Base-by-base conservation (phyloP, 1,284 basidiomycete genomes). In the Naganishia cerealis region DNA sequence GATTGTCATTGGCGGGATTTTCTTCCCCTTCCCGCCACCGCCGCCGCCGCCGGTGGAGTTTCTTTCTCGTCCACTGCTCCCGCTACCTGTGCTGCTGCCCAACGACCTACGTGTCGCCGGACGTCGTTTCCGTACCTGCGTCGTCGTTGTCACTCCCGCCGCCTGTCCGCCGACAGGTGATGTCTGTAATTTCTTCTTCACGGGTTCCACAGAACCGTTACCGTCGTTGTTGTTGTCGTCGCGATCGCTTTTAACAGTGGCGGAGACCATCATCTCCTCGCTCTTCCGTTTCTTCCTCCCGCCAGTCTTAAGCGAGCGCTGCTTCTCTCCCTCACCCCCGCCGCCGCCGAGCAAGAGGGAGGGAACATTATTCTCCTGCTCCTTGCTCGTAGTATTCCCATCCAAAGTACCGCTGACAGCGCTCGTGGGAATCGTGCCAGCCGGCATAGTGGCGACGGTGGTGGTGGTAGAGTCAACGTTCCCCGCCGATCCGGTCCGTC, bases 241-340 rank as follows among this genome's bases (percentile, higher is more conserved):
- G n/a, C 10, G 6, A 29, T 52, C 48, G 16, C 24, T 33, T n/a
- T 2, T 18, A 13, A 16, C 5, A 24, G 33, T 50, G 1, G 61
- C 39, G 21, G 38, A 26, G 26, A 40, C 48, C n/a, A 36, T 36
- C 59, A 63, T 63, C 38, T 63, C 61, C 24, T 63, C 61, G 10
- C 61, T 63, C 50, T 63, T 63, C 26, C 61, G 50, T 24, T 63
- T 63, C 21, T 54, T 63, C 24, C 50, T 40, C 6, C 61, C 46
- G 18, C 46, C 48, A 3, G 48, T 16, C 24, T 24, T 43, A 5
- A 8, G 15, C 24, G 39, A 36, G 13, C 48, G 61, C 36, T 42
- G 40, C 9, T 42, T 7, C 24, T 63, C 18, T 24, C 54, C 48
- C 38, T 52, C 21, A 15, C 24, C 18, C 42, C 24, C 42, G 26